Evolutionary conservation across 2,329 filamentous ascomycete genomes (phyloP).

Genomic region (Chaetomiaceae sp.): DNA sequence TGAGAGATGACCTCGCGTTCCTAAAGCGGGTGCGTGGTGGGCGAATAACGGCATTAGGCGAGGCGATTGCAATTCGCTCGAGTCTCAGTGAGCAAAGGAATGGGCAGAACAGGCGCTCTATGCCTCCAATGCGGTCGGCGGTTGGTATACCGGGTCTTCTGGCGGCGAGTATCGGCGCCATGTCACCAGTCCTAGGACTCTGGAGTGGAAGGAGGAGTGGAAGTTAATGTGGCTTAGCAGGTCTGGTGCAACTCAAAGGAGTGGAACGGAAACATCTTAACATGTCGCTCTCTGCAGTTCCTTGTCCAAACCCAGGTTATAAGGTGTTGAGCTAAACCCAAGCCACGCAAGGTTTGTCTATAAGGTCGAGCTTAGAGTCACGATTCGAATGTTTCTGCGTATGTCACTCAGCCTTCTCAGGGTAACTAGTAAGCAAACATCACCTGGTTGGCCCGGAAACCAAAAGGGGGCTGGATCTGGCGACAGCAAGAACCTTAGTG

Average conservation of each 20-base stretch:
- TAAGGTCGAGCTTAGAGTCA: no score
- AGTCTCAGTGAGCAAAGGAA: background rate
- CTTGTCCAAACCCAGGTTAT: no score
- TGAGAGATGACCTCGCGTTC: conserved; percentile 12
- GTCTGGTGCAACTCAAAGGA: no score
- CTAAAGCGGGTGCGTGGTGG: conserved; percentile 12
- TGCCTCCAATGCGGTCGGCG: conserved; percentile 2
- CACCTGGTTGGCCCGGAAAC: background rate
- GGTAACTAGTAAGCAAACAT: background rate
- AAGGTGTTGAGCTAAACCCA: no score
- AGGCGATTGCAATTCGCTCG: background rate
- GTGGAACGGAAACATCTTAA: no score
- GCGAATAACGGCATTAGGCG: conserved; percentile 1
- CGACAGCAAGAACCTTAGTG: background rate
- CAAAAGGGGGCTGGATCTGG: background rate
- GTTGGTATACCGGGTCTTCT: conserved; percentile 13
- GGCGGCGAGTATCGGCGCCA: conserved; percentile 10
- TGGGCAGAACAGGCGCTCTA: background rate
- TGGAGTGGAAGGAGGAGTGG: no score
- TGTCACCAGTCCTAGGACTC: conserved; percentile 9
- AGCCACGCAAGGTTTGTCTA: no score
- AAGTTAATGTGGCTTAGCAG: no score
- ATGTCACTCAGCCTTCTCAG: no score
- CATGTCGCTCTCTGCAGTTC: no score
- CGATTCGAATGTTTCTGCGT: no score